Evolutionary conservation across 345 rosid genomes (phyloP), one percentile per base, ranked within the genome.

Genomic region (Limnanthes douglasii): DNA sequence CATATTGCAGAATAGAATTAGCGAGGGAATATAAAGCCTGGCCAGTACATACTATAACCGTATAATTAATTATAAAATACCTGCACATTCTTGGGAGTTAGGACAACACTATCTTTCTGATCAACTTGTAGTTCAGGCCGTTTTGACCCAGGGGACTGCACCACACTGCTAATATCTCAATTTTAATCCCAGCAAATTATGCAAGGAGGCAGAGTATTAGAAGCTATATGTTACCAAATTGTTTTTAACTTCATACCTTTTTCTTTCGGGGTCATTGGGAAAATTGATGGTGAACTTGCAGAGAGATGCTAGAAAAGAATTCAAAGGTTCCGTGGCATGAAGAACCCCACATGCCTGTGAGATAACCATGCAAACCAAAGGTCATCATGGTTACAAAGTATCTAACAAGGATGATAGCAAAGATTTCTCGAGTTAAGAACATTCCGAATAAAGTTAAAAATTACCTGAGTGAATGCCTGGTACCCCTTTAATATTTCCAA

Each of bases 401-500:
- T 43, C 39, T 31, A 30, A 43, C 28, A 40, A 11, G 31, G 24
- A 12, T 11, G 29, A 11, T 8, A 21, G n/a, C n/a, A n/a, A n/a
- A n/a, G n/a, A 46, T 3, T 51, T 22, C 23, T 39, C 20, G 29
- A 34, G 35, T 35, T 32, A 38, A 30, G 39, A 9, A 34, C 16
- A 56, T 35, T 30, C 15, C 5, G 5, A 33, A 48, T 37, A 16
- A 25, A 34, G 37, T 43, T 42, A 31, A 30, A 19, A 25, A 34
- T 54, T 60, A 83, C 98, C 98, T 90, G 98, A 46, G 93, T 90
- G 60, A 90, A 90, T 62, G 98, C 98, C 55, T 90, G 98, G 48
- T 90, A 90, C 40, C 94, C 96, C 65, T 90, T 90, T 32, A 90
- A 59, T 65, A 90, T 80, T 63, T 90, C 98, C 75, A 90, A 60